Conservation (phyloP, 352 stramenopile genomes). For the Globisporangium apiculatum region DNA sequence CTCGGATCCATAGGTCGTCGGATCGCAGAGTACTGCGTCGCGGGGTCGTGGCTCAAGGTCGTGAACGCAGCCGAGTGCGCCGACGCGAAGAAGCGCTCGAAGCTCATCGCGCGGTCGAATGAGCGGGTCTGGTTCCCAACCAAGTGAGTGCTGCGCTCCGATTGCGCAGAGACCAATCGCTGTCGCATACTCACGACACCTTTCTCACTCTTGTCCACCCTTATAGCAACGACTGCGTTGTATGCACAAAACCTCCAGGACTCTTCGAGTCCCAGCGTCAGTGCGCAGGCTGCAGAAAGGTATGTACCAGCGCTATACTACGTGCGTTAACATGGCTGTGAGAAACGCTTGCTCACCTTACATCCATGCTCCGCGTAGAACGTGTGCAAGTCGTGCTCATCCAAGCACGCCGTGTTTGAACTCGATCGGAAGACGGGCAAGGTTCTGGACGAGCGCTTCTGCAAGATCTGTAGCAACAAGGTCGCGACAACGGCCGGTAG, state of each 20-base stretch:
- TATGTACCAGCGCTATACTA: neutral
- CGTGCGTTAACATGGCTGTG: no score
- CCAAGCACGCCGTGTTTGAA: conserved; percentile 1
- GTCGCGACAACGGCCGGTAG: conserved; percentile 2
- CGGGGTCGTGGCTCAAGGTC: conserved; percentile 16
- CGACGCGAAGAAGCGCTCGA: conserved; percentile 9
- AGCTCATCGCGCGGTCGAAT: conserved; percentile 4
- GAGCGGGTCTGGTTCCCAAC: neutral
- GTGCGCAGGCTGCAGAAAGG: conserved; percentile 2
- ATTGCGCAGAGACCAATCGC: no score
- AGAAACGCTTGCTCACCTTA: neutral
- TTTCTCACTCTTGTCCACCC: neutral
- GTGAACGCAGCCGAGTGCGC: conserved; percentile 10
- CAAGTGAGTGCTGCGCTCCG: neutral
- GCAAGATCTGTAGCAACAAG: conserved; percentile 10
- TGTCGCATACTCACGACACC: no score
- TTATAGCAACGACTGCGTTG: conserved; percentile 4
- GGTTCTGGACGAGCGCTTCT: conserved; percentile 3
- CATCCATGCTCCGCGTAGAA: neutral
- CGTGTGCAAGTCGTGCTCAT: conserved; percentile 7
- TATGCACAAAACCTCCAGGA: conserved; percentile 8
- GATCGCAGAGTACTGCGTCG: conserved; percentile 11
- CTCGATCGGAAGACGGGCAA: neutral
- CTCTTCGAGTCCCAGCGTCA: conserved; percentile 7
- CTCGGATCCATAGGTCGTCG: conserved; percentile 10